A percentile compares a stretch with the other conserved stretches of the same genome.
Conservation (phyloP, 139 green algal species). For the Picochlorum sp. region DNA sequence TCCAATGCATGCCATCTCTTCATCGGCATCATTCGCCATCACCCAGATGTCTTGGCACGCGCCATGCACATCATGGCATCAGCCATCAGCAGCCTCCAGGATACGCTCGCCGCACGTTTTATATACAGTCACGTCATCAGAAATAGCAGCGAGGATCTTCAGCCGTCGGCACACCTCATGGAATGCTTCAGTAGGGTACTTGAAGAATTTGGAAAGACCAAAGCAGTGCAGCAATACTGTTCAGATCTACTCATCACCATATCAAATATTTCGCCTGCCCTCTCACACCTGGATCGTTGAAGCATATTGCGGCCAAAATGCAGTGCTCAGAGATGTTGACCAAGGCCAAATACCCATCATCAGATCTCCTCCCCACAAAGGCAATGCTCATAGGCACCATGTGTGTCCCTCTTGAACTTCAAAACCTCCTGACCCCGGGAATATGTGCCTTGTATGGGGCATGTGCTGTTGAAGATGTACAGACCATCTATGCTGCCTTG, state of each 20-base stretch:
- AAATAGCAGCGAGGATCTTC: too few species aligned
- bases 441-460: constrained; percentile 32
- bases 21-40: not conserved
- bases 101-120: not conserved
- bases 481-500: constrained; percentile 31
- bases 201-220: too few species aligned
- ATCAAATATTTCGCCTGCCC: not conserved
- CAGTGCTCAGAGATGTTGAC: too few species aligned
- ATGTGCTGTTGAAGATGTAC: constrained; percentile 21
- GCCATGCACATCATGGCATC: not conserved
- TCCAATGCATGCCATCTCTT: constrained; percentile 4
- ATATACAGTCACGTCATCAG: too few species aligned
- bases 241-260: not conserved
- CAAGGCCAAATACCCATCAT: too few species aligned
- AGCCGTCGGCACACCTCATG: too few species aligned
- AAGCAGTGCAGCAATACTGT: not conserved
- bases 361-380: too few species aligned
- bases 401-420: not conserved
- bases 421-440: constrained; percentile 16
- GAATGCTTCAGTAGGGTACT: too few species aligned
- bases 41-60: not conserved
- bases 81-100: not conserved
- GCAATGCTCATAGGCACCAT: too few species aligned
- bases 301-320: too few species aligned
- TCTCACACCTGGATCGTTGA: not conserved